These are phyloP conservation scores for Leucosporidium scottii DNA, from an alignment of 768 basidiomycete species.

Conservation along the genomic window DNA sequence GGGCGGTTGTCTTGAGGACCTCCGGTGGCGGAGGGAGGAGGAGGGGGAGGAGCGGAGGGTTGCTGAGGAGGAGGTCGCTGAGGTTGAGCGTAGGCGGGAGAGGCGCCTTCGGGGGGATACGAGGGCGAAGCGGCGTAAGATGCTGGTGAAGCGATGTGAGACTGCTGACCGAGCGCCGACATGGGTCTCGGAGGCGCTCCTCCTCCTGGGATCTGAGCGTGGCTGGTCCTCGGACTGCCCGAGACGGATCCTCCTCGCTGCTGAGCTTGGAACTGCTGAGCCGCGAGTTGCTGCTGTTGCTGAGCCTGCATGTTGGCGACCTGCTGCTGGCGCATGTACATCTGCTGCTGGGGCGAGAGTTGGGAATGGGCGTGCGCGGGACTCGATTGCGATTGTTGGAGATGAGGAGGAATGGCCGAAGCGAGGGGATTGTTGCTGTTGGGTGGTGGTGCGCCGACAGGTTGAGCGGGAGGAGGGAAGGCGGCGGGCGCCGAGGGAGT, in stretches of 20 bases:
- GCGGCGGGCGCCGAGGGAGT: slow-evolving; percentile 34
- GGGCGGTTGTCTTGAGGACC: slow-evolving; percentile 1
- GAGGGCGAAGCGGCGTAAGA: neutral
- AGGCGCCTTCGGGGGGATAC: neutral
- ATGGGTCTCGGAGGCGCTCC: neutral
- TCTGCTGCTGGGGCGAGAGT: slow-evolving; percentile 26
- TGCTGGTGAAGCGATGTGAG: neutral
- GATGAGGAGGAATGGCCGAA: slow-evolving; percentile 24
- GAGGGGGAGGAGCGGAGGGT: neutral
- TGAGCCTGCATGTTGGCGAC: slow-evolving; percentile 9
- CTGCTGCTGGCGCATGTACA: slow-evolving; percentile 22
- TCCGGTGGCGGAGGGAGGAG: neutral
- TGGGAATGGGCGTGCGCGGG: slow-evolving; percentile 7
- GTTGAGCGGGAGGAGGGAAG: slow-evolving; percentile 8
- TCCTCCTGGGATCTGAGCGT: neutral
- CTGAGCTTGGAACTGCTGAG: neutral
- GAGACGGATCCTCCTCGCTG: neutral
- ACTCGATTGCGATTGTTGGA: slow-evolving; percentile 10
- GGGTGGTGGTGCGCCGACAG: slow-evolving; percentile 11
- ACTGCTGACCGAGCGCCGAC: slow-evolving; percentile 2
- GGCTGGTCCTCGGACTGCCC: neutral
- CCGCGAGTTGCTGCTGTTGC: slow-evolving; percentile 8
- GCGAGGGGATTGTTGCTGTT: slow-evolving; percentile 3
- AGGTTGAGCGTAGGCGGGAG: neutral
- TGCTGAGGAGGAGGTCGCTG: neutral